Evolutionary conservation across 352 stramenopile species (phyloP), one percentile per base, ranked within the genome.

Genomic region (Phytopythium delawarense): DNA sequence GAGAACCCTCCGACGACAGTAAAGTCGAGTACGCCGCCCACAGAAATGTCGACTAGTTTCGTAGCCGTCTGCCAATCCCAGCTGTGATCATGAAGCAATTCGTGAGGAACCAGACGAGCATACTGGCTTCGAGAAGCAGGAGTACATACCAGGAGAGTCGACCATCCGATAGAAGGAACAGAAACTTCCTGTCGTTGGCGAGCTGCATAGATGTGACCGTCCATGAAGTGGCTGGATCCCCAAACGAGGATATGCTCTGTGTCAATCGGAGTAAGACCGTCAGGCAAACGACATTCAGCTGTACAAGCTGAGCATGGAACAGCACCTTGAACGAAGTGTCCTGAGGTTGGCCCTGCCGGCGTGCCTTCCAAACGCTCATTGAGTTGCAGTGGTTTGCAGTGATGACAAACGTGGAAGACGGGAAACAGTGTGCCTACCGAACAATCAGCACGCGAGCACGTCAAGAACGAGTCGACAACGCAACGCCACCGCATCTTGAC

Each of bases 321-420:
- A 37, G 20, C 13, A 57, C 51, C 30, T 57, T 32, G 32, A 57
- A 40, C 13, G 20, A 8, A 30, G 20, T 40, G 8, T 45, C 8
- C 32, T 42, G 32, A 18, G 2, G 35, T 18, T 25, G 18, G 1
- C 4, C 2, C 20, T 57, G 18, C 12, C 11, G 20, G 4, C 9
- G 18, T 12, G 35, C 11, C 51, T 45, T 57, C 51, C 51, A 57
- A 15, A 42, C 18, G 13, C 32, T 57, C 35, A 57, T 13, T 6
- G 51, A 57, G 11, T 40, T 40, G 32, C 30, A 20, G 32, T 57
- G 51, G 18, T 57, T 57, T 7, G 51, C 32, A 15, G 35, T 40
- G 21, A 57, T 30, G 16, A 57, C 32, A 20, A 12, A 21, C n/a
- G 42, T 18, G 0, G 15, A 40, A 4, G 20, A 44, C 20, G 20